phyloP scores from a whole-genome alignment of 352 stramenopile genomes.

The Globisporangium recalcitrans region DNA sequence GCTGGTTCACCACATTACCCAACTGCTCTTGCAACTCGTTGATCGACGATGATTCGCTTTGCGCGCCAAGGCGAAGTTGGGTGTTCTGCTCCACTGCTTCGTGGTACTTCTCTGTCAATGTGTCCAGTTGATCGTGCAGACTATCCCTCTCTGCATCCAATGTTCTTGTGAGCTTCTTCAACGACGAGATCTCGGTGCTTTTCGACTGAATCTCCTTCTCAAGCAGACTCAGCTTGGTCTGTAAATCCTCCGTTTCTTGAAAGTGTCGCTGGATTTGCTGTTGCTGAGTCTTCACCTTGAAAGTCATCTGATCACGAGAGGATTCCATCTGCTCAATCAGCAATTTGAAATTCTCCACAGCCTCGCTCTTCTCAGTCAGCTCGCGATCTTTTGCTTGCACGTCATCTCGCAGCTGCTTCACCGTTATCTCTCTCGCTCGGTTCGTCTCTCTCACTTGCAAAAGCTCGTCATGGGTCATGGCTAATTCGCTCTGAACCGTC shows the following conservation, averaged over 20 bases:
- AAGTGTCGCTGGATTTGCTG: constrained; percentile 56
- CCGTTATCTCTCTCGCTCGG: constrained; percentile 42
- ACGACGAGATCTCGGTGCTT: constrained; percentile 42
- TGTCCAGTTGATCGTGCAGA: constrained; percentile 63
- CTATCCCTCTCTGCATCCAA: constrained; percentile 72
- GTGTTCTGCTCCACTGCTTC: constrained; percentile 48
- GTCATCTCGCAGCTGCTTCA: constrained; percentile 57
- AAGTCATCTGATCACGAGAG: constrained; percentile 71
- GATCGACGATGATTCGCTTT: constrained; percentile 28
- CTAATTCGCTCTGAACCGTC: constrained; percentile 47
- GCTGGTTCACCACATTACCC: constrained; percentile 44
- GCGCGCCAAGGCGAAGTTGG: constrained; percentile 31
- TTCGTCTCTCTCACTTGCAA: constrained; percentile 49
- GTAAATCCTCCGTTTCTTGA: constrained; percentile 47
- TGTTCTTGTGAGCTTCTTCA: constrained; percentile 65
- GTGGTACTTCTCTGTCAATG: constrained; percentile 66
- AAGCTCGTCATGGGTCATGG: constrained; percentile 55
- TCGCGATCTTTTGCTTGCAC: constrained; percentile 46
- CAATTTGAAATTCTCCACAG: constrained; percentile 62
- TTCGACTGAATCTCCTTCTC: constrained; percentile 40
- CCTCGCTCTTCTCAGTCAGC: constrained; percentile 62
- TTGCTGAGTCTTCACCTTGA: constrained; percentile 73
- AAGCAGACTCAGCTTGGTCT: constrained; percentile 37
- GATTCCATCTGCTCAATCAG: constrained; percentile 81
- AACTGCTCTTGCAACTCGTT: constrained; percentile 57